Conservation (phyloP, 164 flowering plant genomes). For the Vitis labrusca region DNA sequence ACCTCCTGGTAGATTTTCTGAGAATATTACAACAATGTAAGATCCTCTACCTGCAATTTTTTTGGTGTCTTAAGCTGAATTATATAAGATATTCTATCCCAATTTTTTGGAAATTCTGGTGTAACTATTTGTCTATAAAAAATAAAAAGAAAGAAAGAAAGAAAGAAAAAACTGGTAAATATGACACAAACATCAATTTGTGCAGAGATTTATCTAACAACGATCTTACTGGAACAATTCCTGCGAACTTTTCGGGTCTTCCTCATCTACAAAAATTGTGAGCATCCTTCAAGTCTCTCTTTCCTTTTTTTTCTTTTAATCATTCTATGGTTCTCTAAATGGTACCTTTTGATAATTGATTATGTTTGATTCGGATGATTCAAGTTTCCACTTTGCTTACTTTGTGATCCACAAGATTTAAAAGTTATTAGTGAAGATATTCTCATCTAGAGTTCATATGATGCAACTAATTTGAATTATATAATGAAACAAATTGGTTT, state of each 20-base stretch:
- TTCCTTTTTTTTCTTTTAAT: background rate
- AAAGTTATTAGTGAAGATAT: background rate
- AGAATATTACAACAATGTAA: conserved; percentile 67
- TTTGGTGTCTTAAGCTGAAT: background rate
- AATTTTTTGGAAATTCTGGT: background rate
- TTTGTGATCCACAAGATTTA: background rate
- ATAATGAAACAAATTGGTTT: background rate
- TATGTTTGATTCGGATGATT: background rate
- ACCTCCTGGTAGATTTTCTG: conserved; percentile 45
- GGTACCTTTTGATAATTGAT: background rate
- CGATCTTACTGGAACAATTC: conserved; percentile 51
- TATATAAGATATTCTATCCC: background rate
- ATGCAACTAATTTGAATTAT: background rate
- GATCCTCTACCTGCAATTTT: conserved; percentile 10
- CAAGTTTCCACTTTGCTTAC: background rate
- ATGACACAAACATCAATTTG: conserved; percentile 3
- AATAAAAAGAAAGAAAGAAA: no score
- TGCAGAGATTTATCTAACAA: conserved; percentile 60
- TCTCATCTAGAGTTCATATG: background rate
- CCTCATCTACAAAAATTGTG: conserved; percentile 57
- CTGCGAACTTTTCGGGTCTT: conserved; percentile 50
- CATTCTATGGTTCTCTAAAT: background rate
- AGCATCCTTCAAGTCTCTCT: conserved; percentile 17
- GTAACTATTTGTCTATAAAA: background rate
- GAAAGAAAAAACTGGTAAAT: no score